A percentile compares a stretch with the other conserved stretches of the same genome.
Conservation (phyloP, 2,329 filamentous ascomycete species). For the Onygenales sp. region DNA sequence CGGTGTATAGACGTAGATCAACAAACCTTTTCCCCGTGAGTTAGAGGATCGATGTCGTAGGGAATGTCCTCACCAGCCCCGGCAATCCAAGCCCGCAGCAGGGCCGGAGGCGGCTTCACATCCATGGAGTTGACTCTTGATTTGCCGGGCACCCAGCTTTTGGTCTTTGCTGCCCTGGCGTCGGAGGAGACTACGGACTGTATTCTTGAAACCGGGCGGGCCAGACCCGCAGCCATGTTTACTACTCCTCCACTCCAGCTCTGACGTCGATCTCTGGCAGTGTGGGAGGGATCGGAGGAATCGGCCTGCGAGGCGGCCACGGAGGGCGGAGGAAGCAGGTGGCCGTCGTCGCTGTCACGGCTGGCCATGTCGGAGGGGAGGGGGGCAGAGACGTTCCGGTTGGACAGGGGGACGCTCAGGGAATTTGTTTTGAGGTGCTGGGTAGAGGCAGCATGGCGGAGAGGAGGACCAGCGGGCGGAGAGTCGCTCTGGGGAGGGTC, state of each 20-base stretch:
- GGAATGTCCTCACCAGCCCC: constrained; percentile 47
- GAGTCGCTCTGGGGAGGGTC: background rate
- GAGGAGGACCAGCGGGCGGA: background rate
- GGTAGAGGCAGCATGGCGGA: constrained; percentile 10
- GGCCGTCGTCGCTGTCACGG: constrained; percentile 15
- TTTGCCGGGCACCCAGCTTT: constrained; percentile 37
- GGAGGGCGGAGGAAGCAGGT: constrained; percentile 31
- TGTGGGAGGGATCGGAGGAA: constrained; percentile 23
- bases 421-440: constrained; percentile 8
- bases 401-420: background rate
- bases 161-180: constrained; percentile 23
- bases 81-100: constrained; percentile 47
- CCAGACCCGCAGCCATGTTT: constrained; percentile 24
- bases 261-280: constrained; percentile 28
- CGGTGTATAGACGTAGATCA: no score
- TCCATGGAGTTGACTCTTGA: constrained; percentile 24
- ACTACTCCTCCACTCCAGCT: constrained; percentile 24
- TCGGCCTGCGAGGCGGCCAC: constrained; percentile 29
- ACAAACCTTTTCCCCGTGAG: constrained; percentile 41
- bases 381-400: constrained; percentile 12
- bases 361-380: constrained; percentile 9
- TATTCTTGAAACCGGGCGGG: constrained; percentile 21
- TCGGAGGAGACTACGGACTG: constrained; percentile 19
- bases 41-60: constrained; percentile 45
- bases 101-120: constrained; percentile 20